These are phyloP conservation scores for Thielaviopsis musarum DNA, from an alignment of 2,329 filamentous ascomycete species.

Conservation along the genomic window DNA sequence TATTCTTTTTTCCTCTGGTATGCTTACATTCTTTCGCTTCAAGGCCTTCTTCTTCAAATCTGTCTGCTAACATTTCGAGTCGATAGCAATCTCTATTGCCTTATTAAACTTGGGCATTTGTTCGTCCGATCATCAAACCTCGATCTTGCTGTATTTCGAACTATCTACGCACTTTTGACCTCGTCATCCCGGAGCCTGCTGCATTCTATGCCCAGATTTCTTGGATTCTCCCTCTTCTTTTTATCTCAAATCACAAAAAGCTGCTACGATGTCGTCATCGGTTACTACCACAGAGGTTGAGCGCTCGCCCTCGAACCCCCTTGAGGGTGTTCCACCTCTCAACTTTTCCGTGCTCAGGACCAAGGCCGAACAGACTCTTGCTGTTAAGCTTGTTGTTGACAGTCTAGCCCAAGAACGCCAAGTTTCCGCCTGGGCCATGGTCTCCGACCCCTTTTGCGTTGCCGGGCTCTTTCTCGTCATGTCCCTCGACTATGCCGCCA, in stretches of 20 bases:
- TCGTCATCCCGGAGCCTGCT: too few relatives aligned
- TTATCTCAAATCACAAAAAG: background rate
- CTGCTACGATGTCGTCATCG: background rate
- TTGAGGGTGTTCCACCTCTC: background rate
- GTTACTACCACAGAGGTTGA: background rate
- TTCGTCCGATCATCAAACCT: background rate
- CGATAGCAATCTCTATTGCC: background rate
- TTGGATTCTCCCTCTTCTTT: background rate
- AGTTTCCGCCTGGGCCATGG: constrained; percentile 43
- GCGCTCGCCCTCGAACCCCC: background rate
- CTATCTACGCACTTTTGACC: too few relatives aligned
- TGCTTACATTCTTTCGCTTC: background rate
- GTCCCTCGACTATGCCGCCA: constrained; percentile 13
- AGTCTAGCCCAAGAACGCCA: constrained; percentile 71
- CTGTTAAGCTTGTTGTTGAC: constrained; percentile 61
- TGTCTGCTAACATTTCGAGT: background rate
- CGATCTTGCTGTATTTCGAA: too few relatives aligned
- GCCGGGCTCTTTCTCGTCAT: constrained; percentile 26
- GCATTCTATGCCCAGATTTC: background rate
- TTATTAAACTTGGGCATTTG: background rate
- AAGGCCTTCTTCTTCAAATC: background rate
- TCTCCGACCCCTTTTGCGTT: constrained; percentile 43
- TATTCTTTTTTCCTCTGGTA: background rate
- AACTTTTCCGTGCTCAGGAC: constrained; percentile 34
- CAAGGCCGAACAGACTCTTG: constrained; percentile 43